Evolutionary conservation across 805 yeast genomes (phyloP), one percentile per base, ranked within the genome.

Genomic region (Spathaspora boniae): DNA sequence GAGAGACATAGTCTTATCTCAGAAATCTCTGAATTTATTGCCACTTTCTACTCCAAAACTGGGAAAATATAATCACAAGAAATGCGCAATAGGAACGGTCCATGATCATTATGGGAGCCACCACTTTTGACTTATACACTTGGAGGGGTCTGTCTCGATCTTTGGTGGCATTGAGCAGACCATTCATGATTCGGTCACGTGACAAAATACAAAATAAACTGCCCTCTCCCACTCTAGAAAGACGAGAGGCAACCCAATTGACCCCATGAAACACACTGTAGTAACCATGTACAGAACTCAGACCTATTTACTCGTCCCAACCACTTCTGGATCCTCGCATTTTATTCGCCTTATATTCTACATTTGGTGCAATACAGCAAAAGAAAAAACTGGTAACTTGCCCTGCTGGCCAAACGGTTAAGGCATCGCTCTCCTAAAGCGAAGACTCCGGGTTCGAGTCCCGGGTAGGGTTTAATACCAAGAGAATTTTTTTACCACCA

Each of bases 391-490:
- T 16, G 15, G n/a, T 12, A 24, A 22, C 28, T 18, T 23, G 70
- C 72, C 68, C 70, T 61, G 67, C 71, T 67, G 72, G 72, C 72
- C 71, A 64, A 67, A 67, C 68, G 72, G 72, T 66, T 67, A 67
- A 66, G 71, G 72, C 72, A 66, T 65, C 72, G 70, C 71, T 62
- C 63, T 58, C 63, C 63, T 58, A 58, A 58, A 61, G 55, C 60
- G 61, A 46, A 56, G 63, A 58, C 58, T 58, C 63, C 62, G 63
- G 63, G 63, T 58, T 58, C 63, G 63, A 58, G 63, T 58, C 63
- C 63, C 63, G 62, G 63, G 60, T 54, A 54, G 60, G 57, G 63
- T 51, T 57, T 14, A n/a, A n/a, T n/a, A n/a, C n/a, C n/a, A n/a
- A n/a, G n/a, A n/a, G n/a, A n/a, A n/a, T n/a, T n/a, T n/a, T n/a